Conservation (phyloP, 192 early-diverging fungal genomes). For the Coemansia sp. region DNA sequence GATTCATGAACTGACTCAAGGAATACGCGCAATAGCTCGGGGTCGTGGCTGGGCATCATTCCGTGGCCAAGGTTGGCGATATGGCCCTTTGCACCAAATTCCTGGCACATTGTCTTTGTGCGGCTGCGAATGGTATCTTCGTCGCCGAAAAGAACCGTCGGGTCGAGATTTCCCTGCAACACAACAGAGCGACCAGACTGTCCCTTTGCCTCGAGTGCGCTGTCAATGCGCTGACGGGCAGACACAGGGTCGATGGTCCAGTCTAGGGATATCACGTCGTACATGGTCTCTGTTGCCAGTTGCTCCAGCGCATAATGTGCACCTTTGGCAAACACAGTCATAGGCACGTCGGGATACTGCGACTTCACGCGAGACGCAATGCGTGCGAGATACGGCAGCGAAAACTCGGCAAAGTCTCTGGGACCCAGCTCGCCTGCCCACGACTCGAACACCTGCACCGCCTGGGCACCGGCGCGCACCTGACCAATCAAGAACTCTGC, state of each 20-base stretch:
- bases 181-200: constrained; percentile 16
- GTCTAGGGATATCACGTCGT: constrained; percentile 89
- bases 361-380: constrained; percentile 80
- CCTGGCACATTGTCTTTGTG: constrained; percentile 77
- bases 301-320: constrained; percentile 85
- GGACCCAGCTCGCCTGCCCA: constrained; percentile 94
- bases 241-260: constrained; percentile 79
- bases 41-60: constrained; percentile 83
- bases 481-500: constrained; percentile 90
- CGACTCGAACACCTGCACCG: constrained; percentile 96
- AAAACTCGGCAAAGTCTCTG: constrained; percentile 77
- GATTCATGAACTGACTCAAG: constrained; percentile 68
- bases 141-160: constrained; percentile 77
- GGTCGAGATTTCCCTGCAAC: constrained; percentile 97
- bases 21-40: constrained; percentile 69
- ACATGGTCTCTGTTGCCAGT: constrained; percentile 64
- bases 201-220: constrained; percentile 7
- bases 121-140: constrained; percentile 70
- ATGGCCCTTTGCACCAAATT: constrained; percentile 75
- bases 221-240: constrained; percentile 32
- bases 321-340: constrained; percentile 91
- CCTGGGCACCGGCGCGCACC: constrained; percentile 94
- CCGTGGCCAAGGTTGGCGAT: constrained; percentile 98
- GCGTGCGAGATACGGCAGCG: constrained; percentile 85
- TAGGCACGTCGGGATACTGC: constrained; percentile 67